A percentile compares a stretch with the other conserved stretches of the same genome.
Evolutionary conservation across 352 stramenopile genomes (phyloP).

Genomic region (Globisporangium irregulare): DNA sequence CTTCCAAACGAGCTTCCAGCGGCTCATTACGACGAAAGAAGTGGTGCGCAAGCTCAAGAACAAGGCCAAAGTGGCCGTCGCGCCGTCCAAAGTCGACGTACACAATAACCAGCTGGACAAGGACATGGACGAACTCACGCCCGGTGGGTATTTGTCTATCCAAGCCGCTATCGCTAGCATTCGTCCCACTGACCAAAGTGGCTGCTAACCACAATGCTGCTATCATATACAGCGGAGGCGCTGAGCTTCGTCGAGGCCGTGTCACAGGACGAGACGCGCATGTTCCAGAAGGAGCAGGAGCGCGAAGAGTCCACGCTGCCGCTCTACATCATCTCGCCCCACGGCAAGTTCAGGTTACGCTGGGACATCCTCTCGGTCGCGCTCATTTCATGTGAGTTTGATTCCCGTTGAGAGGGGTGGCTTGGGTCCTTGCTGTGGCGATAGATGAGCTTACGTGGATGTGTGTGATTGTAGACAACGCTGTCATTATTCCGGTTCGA

Average conservation of each 20-base stretch:
- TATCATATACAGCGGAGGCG: slow-evolving; percentile 45
- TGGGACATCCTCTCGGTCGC: slow-evolving; percentile 72
- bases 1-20: slow-evolving; percentile 45
- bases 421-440: not conserved
- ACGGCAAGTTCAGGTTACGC: slow-evolving; percentile 70
- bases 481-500: slow-evolving; percentile 57
- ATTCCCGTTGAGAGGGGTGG: not conserved
- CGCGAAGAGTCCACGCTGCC: slow-evolving; percentile 83
- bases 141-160: slow-evolving; percentile 28
- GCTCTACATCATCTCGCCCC: slow-evolving; percentile 69
- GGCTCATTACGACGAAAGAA: slow-evolving; percentile 55
- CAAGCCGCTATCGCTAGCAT: not conserved
- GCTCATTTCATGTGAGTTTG: slow-evolving; percentile 63
- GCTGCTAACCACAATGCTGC: no score
- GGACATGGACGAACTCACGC: slow-evolving; percentile 80
- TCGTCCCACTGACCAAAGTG: not conserved
- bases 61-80: slow-evolving; percentile 39
- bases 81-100: slow-evolving; percentile 33
- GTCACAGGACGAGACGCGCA: slow-evolving; percentile 78
- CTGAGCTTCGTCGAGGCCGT: slow-evolving; percentile 75
- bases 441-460: not conserved
- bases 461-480: slow-evolving; percentile 55
- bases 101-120: slow-evolving; percentile 35
- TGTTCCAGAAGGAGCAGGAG: slow-evolving; percentile 84
- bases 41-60: slow-evolving; percentile 61